phyloP scores from a whole-genome alignment of 75 land plant genomes.

The Pinus tabuliformis region DNA sequence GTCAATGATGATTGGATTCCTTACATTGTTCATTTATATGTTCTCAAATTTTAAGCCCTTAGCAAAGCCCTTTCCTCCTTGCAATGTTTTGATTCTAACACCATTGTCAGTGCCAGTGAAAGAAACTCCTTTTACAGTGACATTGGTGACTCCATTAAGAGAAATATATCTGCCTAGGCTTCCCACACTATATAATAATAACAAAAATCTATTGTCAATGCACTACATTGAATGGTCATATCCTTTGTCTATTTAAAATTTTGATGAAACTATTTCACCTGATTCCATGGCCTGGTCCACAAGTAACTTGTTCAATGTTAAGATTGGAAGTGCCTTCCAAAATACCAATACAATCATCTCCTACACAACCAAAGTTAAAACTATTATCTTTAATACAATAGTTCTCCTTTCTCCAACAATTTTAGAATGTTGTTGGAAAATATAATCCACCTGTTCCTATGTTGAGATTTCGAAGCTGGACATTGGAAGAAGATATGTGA shows the following conservation, averaged over 20 bases:
- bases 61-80: constrained; percentile 10
- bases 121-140: neutral
- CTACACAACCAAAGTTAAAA: neutral
- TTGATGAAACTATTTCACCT: no score
- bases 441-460: no score
- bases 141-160: neutral
- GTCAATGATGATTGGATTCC: constrained; percentile 13
- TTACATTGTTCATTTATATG: constrained; percentile 6
- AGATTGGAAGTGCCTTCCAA: neutral
- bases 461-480: no score
- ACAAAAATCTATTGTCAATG: no score
- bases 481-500: constrained; percentile 14
- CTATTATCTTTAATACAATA: no score
- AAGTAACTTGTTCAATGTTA: constrained; percentile 1
- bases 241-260: no score
- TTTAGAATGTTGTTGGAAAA: neutral
- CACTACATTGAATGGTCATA: no score
- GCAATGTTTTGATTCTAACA: constrained; percentile 2
- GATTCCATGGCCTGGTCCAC: constrained; percentile 5
- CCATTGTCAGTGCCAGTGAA: neutral
- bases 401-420: no score
- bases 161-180: neutral
- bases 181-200: neutral
- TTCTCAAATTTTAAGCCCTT: neutral
- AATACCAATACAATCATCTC: constrained; percentile 9